Conservation (phyloP, 2,329 filamentous ascomycete genomes). For the Cladophialophora carrionii region DNA sequence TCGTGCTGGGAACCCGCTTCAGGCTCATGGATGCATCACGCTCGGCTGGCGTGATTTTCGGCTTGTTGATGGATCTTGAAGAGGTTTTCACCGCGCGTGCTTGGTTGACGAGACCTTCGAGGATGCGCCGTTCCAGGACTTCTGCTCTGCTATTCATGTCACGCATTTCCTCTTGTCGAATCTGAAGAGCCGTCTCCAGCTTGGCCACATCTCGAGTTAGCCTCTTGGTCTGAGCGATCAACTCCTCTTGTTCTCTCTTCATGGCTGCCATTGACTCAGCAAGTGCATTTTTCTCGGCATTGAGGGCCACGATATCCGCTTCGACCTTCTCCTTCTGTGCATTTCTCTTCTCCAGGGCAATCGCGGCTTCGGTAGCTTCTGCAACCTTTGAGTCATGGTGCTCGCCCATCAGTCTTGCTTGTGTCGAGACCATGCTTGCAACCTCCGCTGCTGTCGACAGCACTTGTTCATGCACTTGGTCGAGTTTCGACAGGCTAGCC, state of each 20-base stretch:
- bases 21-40: conserved; percentile 54
- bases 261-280: conserved; percentile 58
- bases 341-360: conserved; percentile 77
- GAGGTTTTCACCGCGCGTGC: conserved; percentile 71
- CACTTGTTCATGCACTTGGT: conserved; percentile 87
- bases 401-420: conserved; percentile 73
- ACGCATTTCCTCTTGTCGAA: conserved; percentile 87
- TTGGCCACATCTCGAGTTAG: conserved; percentile 85
- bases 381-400: conserved; percentile 79
- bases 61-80: conserved; percentile 44
- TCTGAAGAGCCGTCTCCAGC: conserved; percentile 83
- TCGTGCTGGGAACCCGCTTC: conserved; percentile 55
- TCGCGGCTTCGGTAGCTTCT: conserved; percentile 75
- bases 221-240: conserved; percentile 76
- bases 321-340: conserved; percentile 67
- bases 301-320: conserved; percentile 54
- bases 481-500: conserved; percentile 76
- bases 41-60: conserved; percentile 32
- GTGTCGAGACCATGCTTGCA: conserved; percentile 75
- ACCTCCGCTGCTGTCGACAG: conserved; percentile 82
- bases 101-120: conserved; percentile 95
- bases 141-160: conserved; percentile 90
- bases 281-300: conserved; percentile 65
- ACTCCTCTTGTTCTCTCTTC: conserved; percentile 62
- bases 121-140: conserved; percentile 83